A percentile compares a stretch with the other conserved stretches of the same genome.
These are phyloP conservation scores for Rhizopus delemar DNA, from an alignment of 371 early-diverging fungal genomes.

Conservation along the genomic window DNA sequence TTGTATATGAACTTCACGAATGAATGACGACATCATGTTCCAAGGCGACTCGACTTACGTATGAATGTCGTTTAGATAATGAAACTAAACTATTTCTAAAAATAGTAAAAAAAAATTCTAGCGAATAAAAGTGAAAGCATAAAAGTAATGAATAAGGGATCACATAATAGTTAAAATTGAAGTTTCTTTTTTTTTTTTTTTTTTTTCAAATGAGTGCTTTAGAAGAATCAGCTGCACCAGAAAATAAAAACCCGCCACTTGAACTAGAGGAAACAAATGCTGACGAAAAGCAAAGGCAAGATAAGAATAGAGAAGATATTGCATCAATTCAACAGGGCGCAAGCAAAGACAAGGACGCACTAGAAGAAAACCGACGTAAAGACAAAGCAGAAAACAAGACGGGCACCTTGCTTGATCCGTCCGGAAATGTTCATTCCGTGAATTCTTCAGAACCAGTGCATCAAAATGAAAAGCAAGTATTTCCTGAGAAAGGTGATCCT, in stretches of 20 bases:
- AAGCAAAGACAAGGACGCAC: background rate
- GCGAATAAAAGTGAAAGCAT: background rate
- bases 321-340: conserved; percentile 14
- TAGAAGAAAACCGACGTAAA: conserved; percentile 8
- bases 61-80: background rate
- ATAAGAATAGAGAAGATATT: conserved; percentile 19
- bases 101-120: background rate
- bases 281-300: conserved; percentile 15
- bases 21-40: background rate
- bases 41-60: background rate
- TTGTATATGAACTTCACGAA: no score
- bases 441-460: background rate
- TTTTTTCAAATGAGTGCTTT: conserved; percentile 1
- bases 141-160: background rate
- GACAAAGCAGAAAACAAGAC: conserved; percentile 13
- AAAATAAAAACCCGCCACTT: background rate
- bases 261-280: conserved; percentile 5
- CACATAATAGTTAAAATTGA: no score
- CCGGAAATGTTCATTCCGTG: conserved; percentile 11
- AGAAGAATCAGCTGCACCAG: background rate
- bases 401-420: conserved; percentile 24
- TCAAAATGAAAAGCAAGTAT: conserved; percentile 4
- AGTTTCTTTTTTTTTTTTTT: background rate
- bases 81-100: conserved; percentile 1
- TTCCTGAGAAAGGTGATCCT: conserved; percentile 9